Percentiles rank a stretch among this genome's conserved stretches.
These are phyloP conservation scores for Plasmodium vivax DNA, from an alignment of 169 alveolate genomes.

Conservation along the genomic window DNA sequence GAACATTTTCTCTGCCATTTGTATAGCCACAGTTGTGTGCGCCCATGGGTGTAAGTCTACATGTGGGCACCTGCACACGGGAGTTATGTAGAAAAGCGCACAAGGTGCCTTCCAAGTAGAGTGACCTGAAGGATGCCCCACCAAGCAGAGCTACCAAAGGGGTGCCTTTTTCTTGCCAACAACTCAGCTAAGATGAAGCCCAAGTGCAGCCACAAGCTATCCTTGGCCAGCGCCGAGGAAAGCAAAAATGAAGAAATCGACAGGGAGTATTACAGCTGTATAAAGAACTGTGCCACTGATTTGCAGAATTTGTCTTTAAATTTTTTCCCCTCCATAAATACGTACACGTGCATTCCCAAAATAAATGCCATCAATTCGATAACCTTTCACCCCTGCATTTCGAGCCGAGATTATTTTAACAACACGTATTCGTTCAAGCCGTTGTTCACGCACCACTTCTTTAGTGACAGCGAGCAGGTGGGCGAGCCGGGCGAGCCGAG, in stretches of 20 bases:
- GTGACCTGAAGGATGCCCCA: too few relatives aligned
- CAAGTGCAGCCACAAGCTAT: neutral
- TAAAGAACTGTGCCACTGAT: constrained; percentile 49
- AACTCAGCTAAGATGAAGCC: constrained; percentile 13
- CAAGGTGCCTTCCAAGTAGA: too few relatives aligned
- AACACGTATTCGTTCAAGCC: constrained; percentile 76
- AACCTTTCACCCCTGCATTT: constrained; percentile 79
- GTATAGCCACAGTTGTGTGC: neutral
- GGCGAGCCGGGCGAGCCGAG: neutral
- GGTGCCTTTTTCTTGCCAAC: neutral
- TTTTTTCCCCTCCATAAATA: constrained; percentile 58
- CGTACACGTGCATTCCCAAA: constrained; percentile 58
- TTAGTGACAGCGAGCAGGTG: constrained; percentile 75
- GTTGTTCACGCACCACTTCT: constrained; percentile 79
- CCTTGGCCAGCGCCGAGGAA: constrained; percentile 10
- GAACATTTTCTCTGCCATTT: neutral
- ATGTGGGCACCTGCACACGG: neutral
- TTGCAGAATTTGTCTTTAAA: constrained; percentile 47
- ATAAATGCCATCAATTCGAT: constrained; percentile 59
- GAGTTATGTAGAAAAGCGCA: neutral
- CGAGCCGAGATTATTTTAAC: constrained; percentile 65
- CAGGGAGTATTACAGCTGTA: constrained; percentile 46
- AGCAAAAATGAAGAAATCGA: constrained; percentile 30
- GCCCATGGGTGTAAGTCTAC: neutral
- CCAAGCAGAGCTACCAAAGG: neutral